Base-by-base conservation (phyloP, 2,329 filamentous ascomycete species). In the Neurospora crassa region DNA sequence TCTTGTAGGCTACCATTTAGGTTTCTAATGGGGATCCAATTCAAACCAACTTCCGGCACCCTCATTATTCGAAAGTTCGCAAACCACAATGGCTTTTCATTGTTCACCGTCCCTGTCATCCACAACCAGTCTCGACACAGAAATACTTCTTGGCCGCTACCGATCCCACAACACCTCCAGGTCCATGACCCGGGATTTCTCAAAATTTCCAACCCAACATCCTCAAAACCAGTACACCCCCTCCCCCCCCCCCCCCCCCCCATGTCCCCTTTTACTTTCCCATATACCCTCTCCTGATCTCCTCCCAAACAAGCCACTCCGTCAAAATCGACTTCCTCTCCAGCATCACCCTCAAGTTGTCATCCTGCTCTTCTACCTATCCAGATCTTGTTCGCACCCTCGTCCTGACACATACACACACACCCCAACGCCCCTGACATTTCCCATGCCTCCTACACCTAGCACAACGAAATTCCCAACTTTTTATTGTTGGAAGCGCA, bases 401-500 rank as follows among this genome's bases (percentile, higher is more conserved):
- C 43, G 11, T 7, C 14, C 29, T 70, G 47, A 24, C 74, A 73
- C 6, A 29, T 4, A 29, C 29, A 24, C 24, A 24, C 24, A 24
- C 24, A 24, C 68, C 71, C 16, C 3, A 2, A 34, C 74, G 73
- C 14, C 68, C 71, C 12, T 3, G 0, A 5, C 53, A 40, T 69
- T 71, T 74, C 3, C 6, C 11, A 40, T 74, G 73, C 40, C 3
- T 43, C 40, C 53, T 10, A 37, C 74, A 75, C 2, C 18, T 2
- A 14, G 43, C 67, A 70, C 74, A 74, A 24, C 63, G 3, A 16
- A 72, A 72, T 69, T 73, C 72, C 12, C 34, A 71, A 29, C 67
- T 11, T 10, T 37, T 45, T 59, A 40, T 74, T 74, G 0, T 29
- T 11, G 2, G 7, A 18, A 16, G 34, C n/a, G 34, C 74, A 75